Evolutionary conservation across 225 moss, liverwort and hornwort genomes (phyloP).

Genomic region (Physcomitrellopsis africana): DNA sequence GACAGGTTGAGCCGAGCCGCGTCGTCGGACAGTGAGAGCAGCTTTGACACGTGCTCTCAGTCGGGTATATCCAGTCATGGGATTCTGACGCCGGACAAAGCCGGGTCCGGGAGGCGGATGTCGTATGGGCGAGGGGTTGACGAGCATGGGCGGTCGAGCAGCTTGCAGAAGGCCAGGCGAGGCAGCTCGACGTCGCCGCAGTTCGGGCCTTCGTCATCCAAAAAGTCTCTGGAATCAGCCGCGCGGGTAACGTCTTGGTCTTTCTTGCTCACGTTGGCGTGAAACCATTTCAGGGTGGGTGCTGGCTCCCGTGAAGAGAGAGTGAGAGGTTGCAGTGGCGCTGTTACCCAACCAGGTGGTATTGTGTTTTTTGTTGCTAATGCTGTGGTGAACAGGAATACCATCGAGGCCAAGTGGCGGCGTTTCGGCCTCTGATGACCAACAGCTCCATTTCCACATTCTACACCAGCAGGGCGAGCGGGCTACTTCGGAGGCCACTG

Average conservation of each 20-base stretch:
- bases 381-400: constrained; percentile 40
- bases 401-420: constrained; percentile 50
- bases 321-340: no score
- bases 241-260: constrained; percentile 29
- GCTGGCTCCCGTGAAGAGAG: no score
- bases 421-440: constrained; percentile 56
- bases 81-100: constrained; percentile 38
- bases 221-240: constrained; percentile 50
- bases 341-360: no score
- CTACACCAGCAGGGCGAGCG: constrained; percentile 56
- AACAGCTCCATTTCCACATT: constrained; percentile 60
- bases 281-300: no score
- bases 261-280: neutral
- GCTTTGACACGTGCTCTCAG: constrained; percentile 53
- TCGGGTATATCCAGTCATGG: constrained; percentile 44
- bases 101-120: constrained; percentile 15
- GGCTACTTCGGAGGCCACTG: constrained; percentile 48
- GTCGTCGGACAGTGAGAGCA: constrained; percentile 53
- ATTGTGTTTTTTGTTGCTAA: no score
- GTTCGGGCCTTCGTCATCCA: constrained; percentile 35
- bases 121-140: constrained; percentile 23
- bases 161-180: constrained; percentile 34
- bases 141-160: constrained; percentile 37
- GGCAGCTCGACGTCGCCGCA: constrained; percentile 31
- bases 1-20: constrained; percentile 40